A percentile compares a stretch with the other conserved stretches of the same genome.
These are phyloP conservation scores for Ganoderma boninense DNA, from an alignment of 1,284 basidiomycete genomes.

Conservation along the genomic window DNA sequence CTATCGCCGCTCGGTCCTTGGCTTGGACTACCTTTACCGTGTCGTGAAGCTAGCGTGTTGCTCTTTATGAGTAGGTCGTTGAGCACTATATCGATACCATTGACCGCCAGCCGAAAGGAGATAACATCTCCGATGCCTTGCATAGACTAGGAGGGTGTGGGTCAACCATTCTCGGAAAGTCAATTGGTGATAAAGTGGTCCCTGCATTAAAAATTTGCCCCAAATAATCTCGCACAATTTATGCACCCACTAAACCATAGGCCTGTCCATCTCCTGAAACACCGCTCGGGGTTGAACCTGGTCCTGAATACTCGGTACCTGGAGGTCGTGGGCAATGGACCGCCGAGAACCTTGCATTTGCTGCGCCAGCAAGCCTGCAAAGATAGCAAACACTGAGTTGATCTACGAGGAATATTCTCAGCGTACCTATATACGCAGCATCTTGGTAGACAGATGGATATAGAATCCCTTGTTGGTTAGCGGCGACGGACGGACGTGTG, in stretches of 20 bases:
- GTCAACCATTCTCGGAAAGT: background rate
- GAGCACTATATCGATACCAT: slow-evolving; percentile 51
- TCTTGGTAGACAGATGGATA: background rate
- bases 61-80: slow-evolving; percentile 45
- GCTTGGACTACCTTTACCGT: slow-evolving; percentile 43
- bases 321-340: background rate
- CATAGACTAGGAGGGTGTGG: slow-evolving; percentile 18
- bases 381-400: background rate
- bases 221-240: background rate
- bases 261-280: no score
- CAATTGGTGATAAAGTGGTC: background rate
- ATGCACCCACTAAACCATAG: background rate
- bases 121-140: slow-evolving; percentile 54
- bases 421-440: no score
- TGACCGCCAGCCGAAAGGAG: slow-evolving; percentile 49
- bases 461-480: no score
- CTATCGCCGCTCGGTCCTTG: slow-evolving; percentile 40
- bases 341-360: background rate
- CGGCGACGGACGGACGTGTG: no score
- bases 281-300: background rate
- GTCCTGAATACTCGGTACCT: background rate
- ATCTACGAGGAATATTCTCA: background rate
- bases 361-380: background rate
- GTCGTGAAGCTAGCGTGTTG: slow-evolving; percentile 34
- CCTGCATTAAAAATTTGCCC: no score